A percentile compares a stretch with the other conserved stretches of the same genome.
These are phyloP conservation scores for Myriosclerotinia scirpicola DNA, from an alignment of 2,329 filamentous ascomycete species.

Conservation along the genomic window DNA sequence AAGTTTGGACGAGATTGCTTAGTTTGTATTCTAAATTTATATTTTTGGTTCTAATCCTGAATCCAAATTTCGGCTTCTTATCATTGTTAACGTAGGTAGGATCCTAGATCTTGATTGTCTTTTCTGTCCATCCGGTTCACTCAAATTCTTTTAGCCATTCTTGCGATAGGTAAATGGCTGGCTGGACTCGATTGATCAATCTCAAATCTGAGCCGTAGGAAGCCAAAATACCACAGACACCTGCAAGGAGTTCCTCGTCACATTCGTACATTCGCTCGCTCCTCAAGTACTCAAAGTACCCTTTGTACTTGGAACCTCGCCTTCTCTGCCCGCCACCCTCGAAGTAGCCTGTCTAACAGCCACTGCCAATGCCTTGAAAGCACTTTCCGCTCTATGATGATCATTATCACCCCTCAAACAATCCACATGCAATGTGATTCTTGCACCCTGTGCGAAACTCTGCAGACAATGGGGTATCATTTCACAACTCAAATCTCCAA, in stretches of 20 bases:
- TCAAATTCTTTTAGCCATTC: background rate
- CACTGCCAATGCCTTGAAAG: constrained; percentile 93
- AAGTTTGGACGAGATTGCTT: background rate
- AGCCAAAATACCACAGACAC: background rate
- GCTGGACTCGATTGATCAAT: no score
- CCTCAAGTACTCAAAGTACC: constrained; percentile 70
- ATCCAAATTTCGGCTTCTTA: background rate
- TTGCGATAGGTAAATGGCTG: background rate
- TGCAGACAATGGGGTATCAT: constrained; percentile 97
- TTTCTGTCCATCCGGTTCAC: background rate
- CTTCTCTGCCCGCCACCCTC: constrained; percentile 75
- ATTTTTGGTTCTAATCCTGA: background rate
- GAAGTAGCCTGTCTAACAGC: constrained; percentile 77
- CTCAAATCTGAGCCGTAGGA: no score
- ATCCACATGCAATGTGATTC: constrained; percentile 93
- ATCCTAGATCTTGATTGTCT: background rate
- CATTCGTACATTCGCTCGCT: background rate
- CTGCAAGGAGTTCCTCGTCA: background rate
- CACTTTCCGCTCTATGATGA: constrained; percentile 93
- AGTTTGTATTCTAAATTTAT: background rate
- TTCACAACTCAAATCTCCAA: constrained; percentile 89
- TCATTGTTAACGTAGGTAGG: background rate
- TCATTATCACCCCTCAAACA: constrained; percentile 89
- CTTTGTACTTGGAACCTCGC: constrained; percentile 95
- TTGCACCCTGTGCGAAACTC: constrained; percentile 87